These are phyloP conservation scores for Pulveroboletus sp. DNA, from an alignment of 1,284 basidiomycete species.

Conservation along the genomic window DNA sequence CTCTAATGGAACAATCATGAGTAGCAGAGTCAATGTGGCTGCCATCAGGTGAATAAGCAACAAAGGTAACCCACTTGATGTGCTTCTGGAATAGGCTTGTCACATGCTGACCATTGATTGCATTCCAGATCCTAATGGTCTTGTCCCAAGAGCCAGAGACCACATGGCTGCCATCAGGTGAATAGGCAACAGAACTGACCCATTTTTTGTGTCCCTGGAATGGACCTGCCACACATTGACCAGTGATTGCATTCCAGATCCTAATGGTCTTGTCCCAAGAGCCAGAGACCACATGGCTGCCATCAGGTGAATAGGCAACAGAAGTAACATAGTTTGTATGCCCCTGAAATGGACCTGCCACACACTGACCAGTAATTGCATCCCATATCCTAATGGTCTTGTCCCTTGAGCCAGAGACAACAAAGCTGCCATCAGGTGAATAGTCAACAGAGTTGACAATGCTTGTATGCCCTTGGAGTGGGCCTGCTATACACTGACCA, in stretches of 20 bases:
- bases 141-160: no score
- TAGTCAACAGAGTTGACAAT: constrained; percentile 9
- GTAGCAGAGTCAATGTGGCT: background rate
- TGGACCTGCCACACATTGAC: no score
- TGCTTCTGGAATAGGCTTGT: background rate
- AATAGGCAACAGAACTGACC: no score
- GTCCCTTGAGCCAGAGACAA: constrained; percentile 20
- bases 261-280: no score
- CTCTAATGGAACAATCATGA: background rate
- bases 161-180: no score
- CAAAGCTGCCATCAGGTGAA: background rate
- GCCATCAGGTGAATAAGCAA: background rate
- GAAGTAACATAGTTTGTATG: no score
- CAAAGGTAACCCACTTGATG: background rate
- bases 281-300: no score
- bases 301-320: no score
- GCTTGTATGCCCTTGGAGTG: background rate
- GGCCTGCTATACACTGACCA: background rate
- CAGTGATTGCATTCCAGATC: no score
- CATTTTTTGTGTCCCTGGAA: no score
- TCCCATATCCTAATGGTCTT: constrained; percentile 22
- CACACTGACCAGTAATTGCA: no score
- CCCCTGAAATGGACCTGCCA: no score
- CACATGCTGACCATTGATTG: background rate
- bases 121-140: background rate